Conservation (phyloP, 2,329 filamentous ascomycete species). For the Talaromyces sp. region DNA sequence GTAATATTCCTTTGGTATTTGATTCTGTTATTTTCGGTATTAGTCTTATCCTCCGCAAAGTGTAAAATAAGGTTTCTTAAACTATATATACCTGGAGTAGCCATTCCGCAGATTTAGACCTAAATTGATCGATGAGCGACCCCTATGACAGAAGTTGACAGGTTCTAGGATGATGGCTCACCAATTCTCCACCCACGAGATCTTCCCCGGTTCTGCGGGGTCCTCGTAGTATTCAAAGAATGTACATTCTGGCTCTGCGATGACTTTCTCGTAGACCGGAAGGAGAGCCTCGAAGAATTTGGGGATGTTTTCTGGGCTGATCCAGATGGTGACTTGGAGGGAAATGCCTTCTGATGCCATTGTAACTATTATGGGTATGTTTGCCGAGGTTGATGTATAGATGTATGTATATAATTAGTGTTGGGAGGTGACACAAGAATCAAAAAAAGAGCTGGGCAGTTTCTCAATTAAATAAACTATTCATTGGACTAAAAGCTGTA, state of each 20-base stretch:
- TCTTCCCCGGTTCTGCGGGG: constrained; percentile 37
- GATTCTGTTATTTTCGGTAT: constrained; percentile 25
- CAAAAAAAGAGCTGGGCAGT: background rate
- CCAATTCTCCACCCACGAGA: constrained; percentile 48
- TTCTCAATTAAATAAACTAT: background rate
- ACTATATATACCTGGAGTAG: constrained; percentile 3
- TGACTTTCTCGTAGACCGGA: constrained; percentile 42
- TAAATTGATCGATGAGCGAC: background rate
- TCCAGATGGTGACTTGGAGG: constrained; percentile 10
- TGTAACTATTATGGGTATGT: background rate
- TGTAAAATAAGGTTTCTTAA: background rate
- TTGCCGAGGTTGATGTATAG: background rate
- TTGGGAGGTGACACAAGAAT: background rate
- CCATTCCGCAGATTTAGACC: constrained; percentile 8
- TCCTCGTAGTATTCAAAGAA: constrained; percentile 48
- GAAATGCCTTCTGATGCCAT: constrained; percentile 6
- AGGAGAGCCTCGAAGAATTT: constrained; percentile 39
- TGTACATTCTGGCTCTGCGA: constrained; percentile 45
- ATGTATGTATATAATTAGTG: background rate
- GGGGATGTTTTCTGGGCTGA: constrained; percentile 26
- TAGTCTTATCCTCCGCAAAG: constrained; percentile 18
- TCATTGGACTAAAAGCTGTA: background rate
- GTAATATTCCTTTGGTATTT: constrained; percentile 45
- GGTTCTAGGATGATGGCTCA: constrained; percentile 18
- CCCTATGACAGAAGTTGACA: background rate